Percentiles rank a stretch among this genome's conserved stretches.
Evolutionary conservation across 225 moss, liverwort and hornwort genomes (phyloP).

Genomic region (Physcomitrium patens): DNA sequence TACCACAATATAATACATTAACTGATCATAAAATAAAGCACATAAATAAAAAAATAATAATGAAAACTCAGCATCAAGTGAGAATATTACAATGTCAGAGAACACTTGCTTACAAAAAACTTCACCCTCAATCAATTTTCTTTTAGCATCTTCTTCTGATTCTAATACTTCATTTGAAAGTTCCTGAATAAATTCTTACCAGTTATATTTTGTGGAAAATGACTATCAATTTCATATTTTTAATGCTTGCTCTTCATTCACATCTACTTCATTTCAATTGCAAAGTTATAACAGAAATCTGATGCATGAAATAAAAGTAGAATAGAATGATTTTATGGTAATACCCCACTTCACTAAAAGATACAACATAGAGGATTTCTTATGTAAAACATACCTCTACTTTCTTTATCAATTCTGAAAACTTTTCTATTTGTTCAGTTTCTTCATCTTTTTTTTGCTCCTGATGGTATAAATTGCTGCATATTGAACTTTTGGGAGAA

Average conservation of each 20-base stretch:
- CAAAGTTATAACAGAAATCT: too few species aligned
- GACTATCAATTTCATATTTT: too few species aligned
- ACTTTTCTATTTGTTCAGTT: constrained; percentile 26
- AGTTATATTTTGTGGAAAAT: too few species aligned
- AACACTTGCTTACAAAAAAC: constrained; percentile 49
- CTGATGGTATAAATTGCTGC: constrained; percentile 30
- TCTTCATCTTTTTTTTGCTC: constrained; percentile 31
- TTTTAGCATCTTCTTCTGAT: constrained; percentile 29
- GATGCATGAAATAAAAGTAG: too few species aligned
- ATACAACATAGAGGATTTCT: too few species aligned
- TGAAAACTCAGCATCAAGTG: not conserved
- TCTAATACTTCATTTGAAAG: constrained; percentile 34
- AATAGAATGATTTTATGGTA: too few species aligned
- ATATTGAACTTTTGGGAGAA: constrained; percentile 46
- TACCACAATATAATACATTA: too few species aligned
- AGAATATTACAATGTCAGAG: constrained; percentile 35
- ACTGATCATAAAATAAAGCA: too few species aligned
- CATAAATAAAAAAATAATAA: not conserved
- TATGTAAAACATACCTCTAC: constrained; percentile 19
- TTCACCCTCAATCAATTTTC: not conserved
- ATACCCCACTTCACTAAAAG: too few species aligned
- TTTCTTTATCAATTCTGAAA: constrained; percentile 35
- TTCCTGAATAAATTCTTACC: constrained; percentile 6
- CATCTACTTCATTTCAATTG: too few species aligned
- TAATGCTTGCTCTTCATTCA: too few species aligned